Evolutionary conservation across 2,329 filamentous ascomycete species (phyloP).

Genomic region (Diaporthe sp.): DNA sequence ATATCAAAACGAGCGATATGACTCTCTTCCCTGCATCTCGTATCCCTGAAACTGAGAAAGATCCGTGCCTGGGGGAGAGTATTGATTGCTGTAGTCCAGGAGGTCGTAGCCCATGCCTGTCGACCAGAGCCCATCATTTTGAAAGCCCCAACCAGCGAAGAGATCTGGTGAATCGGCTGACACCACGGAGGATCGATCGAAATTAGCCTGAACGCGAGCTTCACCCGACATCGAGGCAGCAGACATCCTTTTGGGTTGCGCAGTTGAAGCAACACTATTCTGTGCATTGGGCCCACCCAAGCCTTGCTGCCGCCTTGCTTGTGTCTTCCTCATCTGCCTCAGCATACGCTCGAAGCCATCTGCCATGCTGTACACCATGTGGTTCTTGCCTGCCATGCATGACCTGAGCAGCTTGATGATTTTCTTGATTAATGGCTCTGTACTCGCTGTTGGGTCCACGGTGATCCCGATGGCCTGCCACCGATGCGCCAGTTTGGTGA

Average conservation of each 20-base stretch:
- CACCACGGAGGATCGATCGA: not conserved
- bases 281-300: not conserved
- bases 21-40: not conserved
- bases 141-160: not conserved
- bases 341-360: conserved; percentile 7
- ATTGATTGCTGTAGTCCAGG: conserved; percentile 10
- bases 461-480: conserved; percentile 12
- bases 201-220: not conserved
- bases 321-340: conserved; percentile 8
- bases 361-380: conserved; percentile 25
- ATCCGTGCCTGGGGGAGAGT: not conserved
- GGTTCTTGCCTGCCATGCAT: conserved; percentile 3
- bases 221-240: not conserved
- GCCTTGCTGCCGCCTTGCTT: conserved; percentile 1
- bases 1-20: not conserved
- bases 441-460: not conserved
- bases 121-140: conserved; percentile 19
- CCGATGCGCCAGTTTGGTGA: not conserved
- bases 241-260: not conserved
- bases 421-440: not conserved
- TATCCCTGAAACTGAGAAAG: not conserved
- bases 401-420: conserved; percentile 7
- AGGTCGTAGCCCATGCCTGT: conserved; percentile 17
- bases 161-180: not conserved
- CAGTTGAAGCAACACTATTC: too few relatives aligned